These are phyloP conservation scores for Pichia sp. DNA, from an alignment of 1,139 yeast species.

Conservation along the genomic window DNA sequence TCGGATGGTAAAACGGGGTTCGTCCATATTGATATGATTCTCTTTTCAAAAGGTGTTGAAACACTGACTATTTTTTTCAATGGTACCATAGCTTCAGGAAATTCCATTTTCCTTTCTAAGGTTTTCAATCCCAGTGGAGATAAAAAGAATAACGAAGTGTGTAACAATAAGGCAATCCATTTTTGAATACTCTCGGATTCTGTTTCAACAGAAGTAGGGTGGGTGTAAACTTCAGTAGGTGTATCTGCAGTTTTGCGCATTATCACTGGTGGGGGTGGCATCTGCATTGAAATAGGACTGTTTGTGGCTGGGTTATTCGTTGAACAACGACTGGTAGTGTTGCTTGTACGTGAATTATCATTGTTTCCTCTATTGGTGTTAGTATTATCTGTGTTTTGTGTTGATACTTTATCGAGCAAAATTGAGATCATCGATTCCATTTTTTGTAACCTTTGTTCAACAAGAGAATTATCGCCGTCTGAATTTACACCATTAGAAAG, in stretches of 20 bases:
- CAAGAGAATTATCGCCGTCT: not conserved
- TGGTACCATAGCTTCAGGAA: conserved; percentile 24
- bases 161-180: conserved; percentile 18
- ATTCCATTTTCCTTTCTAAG: conserved; percentile 37
- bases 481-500: too few relatives aligned
- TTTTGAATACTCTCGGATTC: conserved; percentile 10
- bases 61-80: conserved; percentile 26
- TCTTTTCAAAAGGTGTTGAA: conserved; percentile 23
- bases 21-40: conserved; percentile 31
- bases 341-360: too few relatives aligned
- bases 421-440: conserved; percentile 31
- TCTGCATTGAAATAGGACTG: too few relatives aligned
- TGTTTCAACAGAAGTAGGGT: too few relatives aligned
- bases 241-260: too few relatives aligned
- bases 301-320: too few relatives aligned
- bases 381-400: too few relatives aligned
- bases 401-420: conserved; percentile 17
- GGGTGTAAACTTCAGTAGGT: too few relatives aligned
- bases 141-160: conserved; percentile 38
- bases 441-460: conserved; percentile 25
- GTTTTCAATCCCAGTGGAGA: conserved; percentile 41
- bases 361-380: too few relatives aligned
- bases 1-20: conserved; percentile 32
- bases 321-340: too few relatives aligned
- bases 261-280: too few relatives aligned